phyloP scores from a whole-genome alignment of 805 yeast genomes.

The Myxozyma vanderwaltii region DNA sequence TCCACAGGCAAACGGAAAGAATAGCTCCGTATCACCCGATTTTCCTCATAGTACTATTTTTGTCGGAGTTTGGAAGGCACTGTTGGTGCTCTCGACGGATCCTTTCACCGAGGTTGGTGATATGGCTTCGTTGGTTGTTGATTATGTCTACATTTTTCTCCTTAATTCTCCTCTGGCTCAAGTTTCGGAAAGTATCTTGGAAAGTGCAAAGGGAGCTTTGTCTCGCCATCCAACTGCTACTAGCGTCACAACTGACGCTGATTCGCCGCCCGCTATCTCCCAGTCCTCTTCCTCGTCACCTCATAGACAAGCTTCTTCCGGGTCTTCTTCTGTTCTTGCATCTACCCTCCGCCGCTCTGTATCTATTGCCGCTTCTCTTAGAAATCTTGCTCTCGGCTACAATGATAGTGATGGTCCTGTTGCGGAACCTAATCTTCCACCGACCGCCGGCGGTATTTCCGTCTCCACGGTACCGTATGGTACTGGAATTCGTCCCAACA shows the following conservation, averaged over 20 bases:
- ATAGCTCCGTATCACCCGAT: constrained; percentile 1
- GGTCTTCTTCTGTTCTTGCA: constrained; percentile 24
- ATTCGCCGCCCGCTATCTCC: background rate
- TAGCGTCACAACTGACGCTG: background rate
- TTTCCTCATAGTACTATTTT: constrained; percentile 81
- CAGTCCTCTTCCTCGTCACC: constrained; percentile 9
- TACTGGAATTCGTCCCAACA: constrained; percentile 38
- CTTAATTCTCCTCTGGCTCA: constrained; percentile 67
- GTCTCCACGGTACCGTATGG: constrained; percentile 41
- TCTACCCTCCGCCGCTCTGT: constrained; percentile 36
- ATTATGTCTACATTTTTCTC: constrained; percentile 64
- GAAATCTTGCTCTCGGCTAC: constrained; percentile 34
- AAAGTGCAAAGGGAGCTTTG: background rate
- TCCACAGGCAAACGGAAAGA: background rate
- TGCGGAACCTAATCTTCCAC: constrained; percentile 28
- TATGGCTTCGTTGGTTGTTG: constrained; percentile 73
- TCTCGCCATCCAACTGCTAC: background rate
- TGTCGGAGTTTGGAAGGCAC: constrained; percentile 83
- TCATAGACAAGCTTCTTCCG: constrained; percentile 4
- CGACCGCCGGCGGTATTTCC: constrained; percentile 25
- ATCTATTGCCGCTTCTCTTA: constrained; percentile 37
- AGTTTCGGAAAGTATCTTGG: constrained; percentile 53
- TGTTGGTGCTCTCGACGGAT: constrained; percentile 79
- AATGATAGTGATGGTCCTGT: constrained; percentile 9
- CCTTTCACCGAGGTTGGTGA: constrained; percentile 80